phyloP scores from a whole-genome alignment of 2,329 filamentous ascomycete species.

The Chaetomium globosum region DNA sequence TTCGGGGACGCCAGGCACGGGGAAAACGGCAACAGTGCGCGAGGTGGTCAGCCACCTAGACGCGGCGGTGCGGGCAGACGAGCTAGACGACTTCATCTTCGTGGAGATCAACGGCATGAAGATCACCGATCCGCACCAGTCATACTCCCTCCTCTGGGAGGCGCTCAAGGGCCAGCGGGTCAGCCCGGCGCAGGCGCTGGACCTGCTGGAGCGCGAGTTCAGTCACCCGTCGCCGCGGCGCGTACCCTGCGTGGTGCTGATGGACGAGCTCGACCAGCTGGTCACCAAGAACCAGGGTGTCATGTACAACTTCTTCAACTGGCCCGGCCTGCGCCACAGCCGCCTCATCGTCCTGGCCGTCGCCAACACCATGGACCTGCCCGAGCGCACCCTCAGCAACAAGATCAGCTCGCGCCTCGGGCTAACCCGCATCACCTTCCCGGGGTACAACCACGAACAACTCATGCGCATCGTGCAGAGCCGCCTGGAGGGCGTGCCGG shows the following conservation, averaged over 20 bases:
- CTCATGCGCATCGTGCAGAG: slow-evolving; percentile 97
- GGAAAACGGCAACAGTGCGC: slow-evolving; percentile 95
- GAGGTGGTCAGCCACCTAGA: slow-evolving; percentile 91
- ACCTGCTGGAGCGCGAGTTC: slow-evolving; percentile 90
- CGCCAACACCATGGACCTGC: slow-evolving; percentile 98
- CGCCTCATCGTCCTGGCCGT: slow-evolving; percentile 94
- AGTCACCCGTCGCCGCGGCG: slow-evolving; percentile 85
- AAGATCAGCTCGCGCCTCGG: slow-evolving; percentile 94
- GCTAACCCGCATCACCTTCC: slow-evolving; percentile 92
- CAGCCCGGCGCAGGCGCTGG: slow-evolving; percentile 85
- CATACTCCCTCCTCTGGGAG: slow-evolving; percentile 94
- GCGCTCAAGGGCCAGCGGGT: slow-evolving; percentile 91
- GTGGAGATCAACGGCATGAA: slow-evolving; percentile 99
- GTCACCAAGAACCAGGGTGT: slow-evolving; percentile 99
- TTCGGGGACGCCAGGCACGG: slow-evolving; percentile 95
- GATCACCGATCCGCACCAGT: slow-evolving; percentile 95
- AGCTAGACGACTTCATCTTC: slow-evolving; percentile 97
- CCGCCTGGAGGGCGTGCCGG: slow-evolving; percentile 84
- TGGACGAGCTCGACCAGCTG: slow-evolving; percentile 97
- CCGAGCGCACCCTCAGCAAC: slow-evolving; percentile 93
- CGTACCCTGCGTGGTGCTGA: slow-evolving; percentile 93
- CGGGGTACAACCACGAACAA: slow-evolving; percentile 95
- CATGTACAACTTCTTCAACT: slow-evolving; percentile 99
- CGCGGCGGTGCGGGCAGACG: slow-evolving; percentile 81
- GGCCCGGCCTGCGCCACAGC: slow-evolving; percentile 89